Evolutionary conservation across 331 rosid species (phyloP), one percentile per base, ranked within the genome.

Genomic region (Malus hybrid): DNA sequence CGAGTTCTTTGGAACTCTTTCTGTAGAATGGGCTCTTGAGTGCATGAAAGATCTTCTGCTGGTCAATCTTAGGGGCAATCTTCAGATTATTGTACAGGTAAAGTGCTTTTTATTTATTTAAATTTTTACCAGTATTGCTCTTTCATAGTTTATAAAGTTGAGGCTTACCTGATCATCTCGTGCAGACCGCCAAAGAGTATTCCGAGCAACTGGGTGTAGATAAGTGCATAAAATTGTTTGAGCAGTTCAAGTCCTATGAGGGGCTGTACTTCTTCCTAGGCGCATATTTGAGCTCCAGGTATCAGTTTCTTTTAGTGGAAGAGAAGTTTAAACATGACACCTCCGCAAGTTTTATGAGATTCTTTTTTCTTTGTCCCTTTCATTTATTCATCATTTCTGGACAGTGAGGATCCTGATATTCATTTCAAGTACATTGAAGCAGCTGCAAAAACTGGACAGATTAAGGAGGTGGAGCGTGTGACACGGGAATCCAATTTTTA

Each of bases 401-500:
- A 73, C 71, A 81, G 84, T 58, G 84, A 81, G 84, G 84, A 81
- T 72, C 84, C 84, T 3, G 84, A 76, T 58, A 71, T 81, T 52
- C 84, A 81, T 63, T 81, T 81, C 77, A 81, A 81, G 84, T 81
- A 81, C 70, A 81, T 81, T 44, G 84, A 81, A 66, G 84, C 84
- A 20, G 84, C 84, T 71, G 81, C 84, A 53, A 81, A 72, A 76
- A 81, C 84, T 71, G 84, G 84, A 71, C 84, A 81, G 71, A 81
- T 81, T 76, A 81, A 81, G 84, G 84, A 81, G 66, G 84, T 81
- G 44, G 84, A 81, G 53, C 84, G 84, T 48, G 84, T 81, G 15
- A 81, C 84, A 55, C 74, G 84, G 32, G 84, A 81, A 76, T 81
- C 84, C 48, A 81, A 76, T 36, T 81, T 76, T 68, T 81, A 81